These are phyloP conservation scores for Chenopodium quinoa DNA, from an alignment of 148 eudicot genomes.

Conservation along the genomic window DNA sequence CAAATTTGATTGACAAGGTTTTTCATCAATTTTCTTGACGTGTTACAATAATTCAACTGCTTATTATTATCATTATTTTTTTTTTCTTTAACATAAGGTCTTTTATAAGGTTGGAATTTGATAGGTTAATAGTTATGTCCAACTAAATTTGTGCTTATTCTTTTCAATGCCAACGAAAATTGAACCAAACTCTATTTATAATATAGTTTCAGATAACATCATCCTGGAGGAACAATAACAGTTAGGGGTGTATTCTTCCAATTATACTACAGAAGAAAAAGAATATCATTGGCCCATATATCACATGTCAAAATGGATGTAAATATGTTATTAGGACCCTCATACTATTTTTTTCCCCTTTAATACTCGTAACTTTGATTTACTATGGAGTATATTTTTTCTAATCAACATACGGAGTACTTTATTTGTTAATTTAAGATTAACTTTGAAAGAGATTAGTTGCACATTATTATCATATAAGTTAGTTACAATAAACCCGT, in stretches of 20 bases:
- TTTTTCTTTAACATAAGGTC: not conserved
- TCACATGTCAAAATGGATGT: not conserved
- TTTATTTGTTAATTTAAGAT: no score
- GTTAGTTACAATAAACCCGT: no score
- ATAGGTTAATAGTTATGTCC: no score
- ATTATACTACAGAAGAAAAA: not conserved
- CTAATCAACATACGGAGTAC: no score
- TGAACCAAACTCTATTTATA: not conserved
- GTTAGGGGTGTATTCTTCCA: not conserved
- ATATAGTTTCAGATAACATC: not conserved
- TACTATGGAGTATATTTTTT: no score
- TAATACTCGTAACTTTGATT: no score
- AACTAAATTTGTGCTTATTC: not conserved
- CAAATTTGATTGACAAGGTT: constrained; percentile 35
- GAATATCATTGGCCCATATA: not conserved
- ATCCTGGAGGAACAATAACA: not conserved
- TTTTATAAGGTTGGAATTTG: no score
- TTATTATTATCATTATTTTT: no score
- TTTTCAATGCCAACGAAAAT: constrained; percentile 1
- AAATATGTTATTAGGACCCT: not conserved
- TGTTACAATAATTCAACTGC: constrained; percentile 15
- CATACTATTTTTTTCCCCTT: not conserved
- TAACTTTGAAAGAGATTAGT: no score
- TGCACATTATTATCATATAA: no score
- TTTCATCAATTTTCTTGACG: not conserved